Conservation (phyloP, 2,329 filamentous ascomycete species). For the Colletotrichum tropicicola region DNA sequence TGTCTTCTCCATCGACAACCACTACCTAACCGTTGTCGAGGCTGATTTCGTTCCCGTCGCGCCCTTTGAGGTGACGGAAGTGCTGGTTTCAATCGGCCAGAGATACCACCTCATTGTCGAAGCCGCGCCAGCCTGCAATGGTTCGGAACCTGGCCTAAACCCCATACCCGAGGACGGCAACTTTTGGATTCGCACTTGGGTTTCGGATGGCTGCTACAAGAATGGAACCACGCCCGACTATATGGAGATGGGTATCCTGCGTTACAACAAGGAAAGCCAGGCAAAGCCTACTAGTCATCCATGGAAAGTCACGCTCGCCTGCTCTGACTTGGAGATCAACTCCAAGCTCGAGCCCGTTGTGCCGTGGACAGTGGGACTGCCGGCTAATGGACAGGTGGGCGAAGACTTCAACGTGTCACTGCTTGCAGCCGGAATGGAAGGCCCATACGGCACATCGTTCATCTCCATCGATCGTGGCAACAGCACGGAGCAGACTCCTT, state of each 20-base stretch:
- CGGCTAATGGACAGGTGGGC: conserved; percentile 5
- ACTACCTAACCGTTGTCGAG: conserved; percentile 51
- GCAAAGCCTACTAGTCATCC: conserved; percentile 23
- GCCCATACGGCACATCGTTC: conserved; percentile 36
- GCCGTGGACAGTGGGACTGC: conserved; percentile 31
- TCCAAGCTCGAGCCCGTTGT: conserved; percentile 37
- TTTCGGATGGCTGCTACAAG: not conserved
- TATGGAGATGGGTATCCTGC: conserved; percentile 36
- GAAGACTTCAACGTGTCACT: conserved; percentile 7
- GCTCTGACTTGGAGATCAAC: conserved; percentile 38
- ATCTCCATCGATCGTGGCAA: conserved; percentile 4
- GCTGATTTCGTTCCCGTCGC: conserved; percentile 56
- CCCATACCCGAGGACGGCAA: conserved; percentile 30
- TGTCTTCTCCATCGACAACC: conserved; percentile 48
- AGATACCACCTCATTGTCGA: conserved; percentile 37
- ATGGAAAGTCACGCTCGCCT: conserved; percentile 33
- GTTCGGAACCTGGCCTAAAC: not conserved
- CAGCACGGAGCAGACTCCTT: not conserved
- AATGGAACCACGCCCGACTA: not conserved
- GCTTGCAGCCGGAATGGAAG: not conserved
- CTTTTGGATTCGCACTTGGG: conserved; percentile 36
- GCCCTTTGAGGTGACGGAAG: conserved; percentile 56
- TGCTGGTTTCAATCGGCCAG: conserved; percentile 60
- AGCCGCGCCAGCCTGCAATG: conserved; percentile 26
- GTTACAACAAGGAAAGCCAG: conserved; percentile 33